Evolutionary conservation across 176 grass and related monocot genomes (phyloP).

Genomic region (Zizania latifolia): DNA sequence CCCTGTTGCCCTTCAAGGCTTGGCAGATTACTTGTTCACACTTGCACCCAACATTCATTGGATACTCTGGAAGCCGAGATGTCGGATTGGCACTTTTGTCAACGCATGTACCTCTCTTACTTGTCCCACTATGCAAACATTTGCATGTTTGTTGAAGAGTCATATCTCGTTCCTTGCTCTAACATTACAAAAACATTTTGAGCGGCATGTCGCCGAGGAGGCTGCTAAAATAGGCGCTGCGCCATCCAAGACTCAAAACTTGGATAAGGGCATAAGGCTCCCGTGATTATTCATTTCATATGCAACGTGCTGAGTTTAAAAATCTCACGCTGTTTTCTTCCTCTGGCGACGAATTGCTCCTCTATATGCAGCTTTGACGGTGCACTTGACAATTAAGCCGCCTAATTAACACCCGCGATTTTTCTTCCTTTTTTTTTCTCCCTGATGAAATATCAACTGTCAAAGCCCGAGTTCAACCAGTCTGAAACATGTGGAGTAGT

Average conservation of each 20-base stretch:
- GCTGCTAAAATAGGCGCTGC: neutral
- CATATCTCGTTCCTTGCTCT: neutral
- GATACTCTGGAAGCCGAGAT: too few relatives aligned
- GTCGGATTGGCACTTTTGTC: neutral
- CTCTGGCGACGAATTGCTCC: neutral
- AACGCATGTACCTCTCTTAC: neutral
- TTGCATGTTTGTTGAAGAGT: slow-evolving; percentile 13
- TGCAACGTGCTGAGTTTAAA: neutral
- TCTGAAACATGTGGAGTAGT: neutral
- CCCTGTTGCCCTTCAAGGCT: neutral
- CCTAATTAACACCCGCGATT: neutral
- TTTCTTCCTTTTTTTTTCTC: too few relatives aligned
- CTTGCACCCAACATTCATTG: neutral
- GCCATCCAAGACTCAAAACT: neutral
- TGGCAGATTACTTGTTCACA: too few relatives aligned
- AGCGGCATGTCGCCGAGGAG: neutral
- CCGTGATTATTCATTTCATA: neutral
- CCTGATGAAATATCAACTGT: neutral
- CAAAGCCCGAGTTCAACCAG: too few relatives aligned
- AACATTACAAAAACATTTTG: slow-evolving; percentile 1
- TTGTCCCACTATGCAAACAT: neutral
- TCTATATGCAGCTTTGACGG: neutral
- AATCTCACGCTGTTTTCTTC: neutral
- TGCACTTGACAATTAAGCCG: neutral
- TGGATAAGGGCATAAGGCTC: neutral